A percentile compares a stretch with the other conserved stretches of the same genome.
Evolutionary conservation across 495 filamentous ascomycete species (phyloP).

Genomic region (Acidomyces sp.): DNA sequence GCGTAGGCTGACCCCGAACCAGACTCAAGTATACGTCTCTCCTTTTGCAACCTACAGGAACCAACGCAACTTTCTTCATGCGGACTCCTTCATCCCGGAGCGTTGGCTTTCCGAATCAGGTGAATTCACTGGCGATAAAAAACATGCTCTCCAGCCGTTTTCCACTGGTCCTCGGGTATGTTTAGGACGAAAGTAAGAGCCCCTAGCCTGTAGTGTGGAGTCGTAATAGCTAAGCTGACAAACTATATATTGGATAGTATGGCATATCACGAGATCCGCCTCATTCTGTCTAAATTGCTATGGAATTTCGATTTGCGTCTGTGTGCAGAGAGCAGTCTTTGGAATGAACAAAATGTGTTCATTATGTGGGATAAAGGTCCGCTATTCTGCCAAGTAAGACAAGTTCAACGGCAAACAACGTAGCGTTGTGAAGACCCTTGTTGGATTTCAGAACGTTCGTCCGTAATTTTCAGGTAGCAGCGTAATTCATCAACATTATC

Average conservation of each 20-base stretch:
- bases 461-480: too few species aligned
- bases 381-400: conserved; percentile 12
- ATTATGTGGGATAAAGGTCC: conserved; percentile 34
- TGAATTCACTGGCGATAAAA: conserved; percentile 1
- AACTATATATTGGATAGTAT: too few species aligned
- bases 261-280: conserved; percentile 25
- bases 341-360: conserved; percentile 21
- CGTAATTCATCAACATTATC: too few species aligned
- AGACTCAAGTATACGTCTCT: neutral
- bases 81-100: conserved; percentile 15
- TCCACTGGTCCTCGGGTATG: conserved; percentile 3
- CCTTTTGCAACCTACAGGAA: conserved; percentile 2
- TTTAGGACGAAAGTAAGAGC: conserved; percentile 2
- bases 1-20: neutral
- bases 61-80: conserved; percentile 4
- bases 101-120: conserved; percentile 10
- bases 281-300: conserved; percentile 23
- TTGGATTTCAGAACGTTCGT: too few species aligned
- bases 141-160: conserved; percentile 7
- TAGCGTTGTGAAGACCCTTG: too few species aligned
- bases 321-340: conserved; percentile 20
- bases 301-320: conserved; percentile 24
- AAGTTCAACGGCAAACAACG: too few species aligned
- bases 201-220: conserved; percentile 1
- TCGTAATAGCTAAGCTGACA: too few species aligned